Base-by-base conservation (phyloP, 805 yeast genomes). In the Lipomyces chichibuensis region DNA sequence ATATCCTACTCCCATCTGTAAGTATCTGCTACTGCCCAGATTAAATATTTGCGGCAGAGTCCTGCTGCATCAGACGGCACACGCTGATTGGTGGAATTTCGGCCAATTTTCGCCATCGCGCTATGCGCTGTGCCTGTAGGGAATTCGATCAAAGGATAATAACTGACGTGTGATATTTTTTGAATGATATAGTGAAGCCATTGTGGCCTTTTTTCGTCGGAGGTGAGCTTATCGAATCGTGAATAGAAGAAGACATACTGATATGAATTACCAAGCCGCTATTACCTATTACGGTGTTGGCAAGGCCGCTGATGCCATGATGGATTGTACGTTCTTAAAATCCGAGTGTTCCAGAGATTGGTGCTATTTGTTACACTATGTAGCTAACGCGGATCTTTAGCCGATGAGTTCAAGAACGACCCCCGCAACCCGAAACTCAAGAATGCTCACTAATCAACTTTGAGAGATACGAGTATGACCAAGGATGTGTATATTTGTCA, bases 381-480 rank as follows among this genome's bases (percentile, higher is more conserved):
- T 23, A 17, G 13, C 55, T 52, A 29, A 25, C 55, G n/a, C 23
- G 17, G 32, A 23, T 35, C 32, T 58, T 11, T 20, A 71, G 74
- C 75, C 69, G 85, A 84, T 72, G 96, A 91, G 81, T 91, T 88
- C 84, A 88, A 90, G 82, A 91, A 91, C 80, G 97, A 91, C 82
- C 97, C 97, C 84, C 89, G 97, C 86, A 90, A 91, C 83, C 97
- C 97, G 81, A 89, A 96, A 83, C 90, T 91, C 53, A 65, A 69
- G 65, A 35, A 35, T 20, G 62, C 23, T 51, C 68, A 67, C 67
- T 64, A 67, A 57, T 52, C 25, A 23, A 43, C 49, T 17, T 17
- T 7, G 20, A 6, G 49, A n/a, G 3, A n/a, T n/a, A 43, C 43
- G 13, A 14, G 43, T 4, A 14, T 14, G 43, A 37, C 43, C 4